Conservation (phyloP, 2,329 filamentous ascomycete species). For the Nannizziopsis arthrosporioides region DNA sequence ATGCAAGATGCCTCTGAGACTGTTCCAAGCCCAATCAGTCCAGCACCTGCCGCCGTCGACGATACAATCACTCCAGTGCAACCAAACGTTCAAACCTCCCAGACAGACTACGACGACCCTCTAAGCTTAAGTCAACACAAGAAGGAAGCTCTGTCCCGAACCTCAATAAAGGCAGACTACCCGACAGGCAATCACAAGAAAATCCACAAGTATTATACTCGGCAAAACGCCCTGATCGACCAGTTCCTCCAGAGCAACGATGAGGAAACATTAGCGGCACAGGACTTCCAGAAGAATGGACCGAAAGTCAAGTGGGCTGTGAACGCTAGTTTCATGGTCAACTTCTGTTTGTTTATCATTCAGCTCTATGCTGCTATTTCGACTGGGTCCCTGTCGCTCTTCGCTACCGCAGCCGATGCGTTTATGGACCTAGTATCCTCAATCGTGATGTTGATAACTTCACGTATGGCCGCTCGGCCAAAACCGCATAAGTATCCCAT, state of each 20-base stretch:
- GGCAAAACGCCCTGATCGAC: slow-evolving; percentile 30
- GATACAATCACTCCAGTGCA: slow-evolving; percentile 2
- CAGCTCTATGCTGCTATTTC: slow-evolving; percentile 49
- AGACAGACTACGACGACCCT: slow-evolving; percentile 14
- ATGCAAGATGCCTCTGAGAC: slow-evolving; percentile 1
- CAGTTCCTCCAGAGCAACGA: slow-evolving; percentile 44
- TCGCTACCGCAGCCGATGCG: slow-evolving; percentile 55
- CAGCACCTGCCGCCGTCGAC: background rate
- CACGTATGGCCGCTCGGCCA: slow-evolving; percentile 46
- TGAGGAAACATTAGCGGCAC: slow-evolving; percentile 42
- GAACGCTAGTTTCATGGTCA: slow-evolving; percentile 41
- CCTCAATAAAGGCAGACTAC: slow-evolving; percentile 13
- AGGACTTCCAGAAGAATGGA: slow-evolving; percentile 42
- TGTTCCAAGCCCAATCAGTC: background rate
- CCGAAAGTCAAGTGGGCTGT: slow-evolving; percentile 45
- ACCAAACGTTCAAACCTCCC: background rate
- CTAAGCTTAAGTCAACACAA: slow-evolving; percentile 13
- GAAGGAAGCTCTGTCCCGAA: slow-evolving; percentile 8
- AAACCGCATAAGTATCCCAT: slow-evolving; percentile 54
- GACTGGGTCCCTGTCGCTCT: slow-evolving; percentile 50
- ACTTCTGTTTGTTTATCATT: slow-evolving; percentile 46
- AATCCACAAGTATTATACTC: slow-evolving; percentile 35
- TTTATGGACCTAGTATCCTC: slow-evolving; percentile 57
- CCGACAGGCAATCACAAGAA: slow-evolving; percentile 22
- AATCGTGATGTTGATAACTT: slow-evolving; percentile 51